Conservation (phyloP, 2,329 filamentous ascomycete genomes). For the Orbilia quercus region DNA sequence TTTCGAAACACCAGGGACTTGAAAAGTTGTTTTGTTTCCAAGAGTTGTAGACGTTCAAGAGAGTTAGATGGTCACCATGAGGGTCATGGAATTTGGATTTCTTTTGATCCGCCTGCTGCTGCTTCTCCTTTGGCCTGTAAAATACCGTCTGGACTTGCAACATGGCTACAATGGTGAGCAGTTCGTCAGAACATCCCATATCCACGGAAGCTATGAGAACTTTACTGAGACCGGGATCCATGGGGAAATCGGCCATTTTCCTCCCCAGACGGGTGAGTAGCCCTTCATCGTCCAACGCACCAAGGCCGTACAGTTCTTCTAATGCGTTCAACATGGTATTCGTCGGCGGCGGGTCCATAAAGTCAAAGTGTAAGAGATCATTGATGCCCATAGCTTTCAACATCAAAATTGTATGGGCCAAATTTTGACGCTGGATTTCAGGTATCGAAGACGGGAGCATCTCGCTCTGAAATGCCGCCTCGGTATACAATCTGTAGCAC, state of each 20-base stretch:
- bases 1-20: conserved; percentile 94
- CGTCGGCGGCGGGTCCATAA: conserved; percentile 97
- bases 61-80: conserved; percentile 89
- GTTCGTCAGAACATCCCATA: conserved; percentile 88
- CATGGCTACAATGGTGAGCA: conserved; percentile 95
- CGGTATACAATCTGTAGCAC: conserved; percentile 94
- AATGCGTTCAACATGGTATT: conserved; percentile 97
- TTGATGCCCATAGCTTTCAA: conserved; percentile 99
- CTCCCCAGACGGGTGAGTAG: conserved; percentile 88
- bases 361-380: conserved; percentile 95
- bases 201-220: conserved; percentile 88
- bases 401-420: conserved; percentile 94
- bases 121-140: conserved; percentile 97
- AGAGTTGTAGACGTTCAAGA: conserved; percentile 96
- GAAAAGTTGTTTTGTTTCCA: conserved; percentile 89
- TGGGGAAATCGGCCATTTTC: conserved; percentile 98
- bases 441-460: conserved; percentile 97
- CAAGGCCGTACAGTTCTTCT: conserved; percentile 92
- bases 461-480: conserved; percentile 93
- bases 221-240: conserved; percentile 93
- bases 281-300: conserved; percentile 93
- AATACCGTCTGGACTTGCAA: conserved; percentile 87
- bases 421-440: conserved; percentile 93
- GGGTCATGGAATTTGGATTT: conserved; percentile 98
- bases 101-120: conserved; percentile 94